Conservation (phyloP, 2,329 filamentous ascomycete species). For the Penicillium expansum region DNA sequence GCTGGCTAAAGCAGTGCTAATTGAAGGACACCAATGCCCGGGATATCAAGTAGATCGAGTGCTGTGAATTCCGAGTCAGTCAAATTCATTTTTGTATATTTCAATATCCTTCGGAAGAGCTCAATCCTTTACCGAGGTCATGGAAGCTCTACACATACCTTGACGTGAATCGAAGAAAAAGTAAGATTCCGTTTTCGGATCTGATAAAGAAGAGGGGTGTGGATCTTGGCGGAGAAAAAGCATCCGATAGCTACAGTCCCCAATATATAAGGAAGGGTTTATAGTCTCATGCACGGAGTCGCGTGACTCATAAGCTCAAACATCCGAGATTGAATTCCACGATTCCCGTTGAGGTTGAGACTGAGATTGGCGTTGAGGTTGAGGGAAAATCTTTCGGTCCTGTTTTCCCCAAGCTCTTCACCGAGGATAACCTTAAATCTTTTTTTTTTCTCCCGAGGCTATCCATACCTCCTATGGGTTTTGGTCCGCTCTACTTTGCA, state of each 20-base stretch:
- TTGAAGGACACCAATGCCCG: background rate
- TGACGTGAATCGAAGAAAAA: background rate
- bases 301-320: background rate
- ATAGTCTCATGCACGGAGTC: background rate
- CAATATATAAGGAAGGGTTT: background rate
- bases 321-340: background rate
- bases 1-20: background rate
- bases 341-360: slow-evolving; percentile 14
- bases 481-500: background rate
- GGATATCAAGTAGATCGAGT: background rate
- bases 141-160: background rate
- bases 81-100: background rate
- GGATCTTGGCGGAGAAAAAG: slow-evolving; percentile 11
- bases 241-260: background rate
- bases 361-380: slow-evolving; percentile 8
- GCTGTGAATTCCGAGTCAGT: slow-evolving; percentile 1
- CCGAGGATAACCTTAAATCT: slow-evolving; percentile 21
- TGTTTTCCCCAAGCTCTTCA: slow-evolving; percentile 18
- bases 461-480: background rate
- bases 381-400: slow-evolving; percentile 16
- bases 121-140: background rate
- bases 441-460: background rate
- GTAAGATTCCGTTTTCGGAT: slow-evolving; percentile 16
- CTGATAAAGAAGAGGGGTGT: slow-evolving; percentile 18
- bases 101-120: background rate